phyloP scores from a whole-genome alignment of 441 rosid genomes.

The Manihot esculenta region DNA sequence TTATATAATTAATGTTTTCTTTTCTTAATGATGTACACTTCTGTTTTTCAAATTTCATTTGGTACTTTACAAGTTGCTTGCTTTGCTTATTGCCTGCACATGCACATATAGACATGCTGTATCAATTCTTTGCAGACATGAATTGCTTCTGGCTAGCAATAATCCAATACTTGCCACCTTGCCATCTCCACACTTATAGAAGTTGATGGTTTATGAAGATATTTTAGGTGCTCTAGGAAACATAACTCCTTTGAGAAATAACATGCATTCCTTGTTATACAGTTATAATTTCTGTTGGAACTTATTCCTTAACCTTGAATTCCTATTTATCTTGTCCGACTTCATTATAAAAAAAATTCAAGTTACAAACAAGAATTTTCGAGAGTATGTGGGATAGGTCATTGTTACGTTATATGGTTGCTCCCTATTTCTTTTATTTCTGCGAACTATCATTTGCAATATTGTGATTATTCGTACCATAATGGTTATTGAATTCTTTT shows the following conservation, averaged over 20 bases:
- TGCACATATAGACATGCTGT: neutral
- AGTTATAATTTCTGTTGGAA: neutral
- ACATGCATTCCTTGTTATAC: neutral
- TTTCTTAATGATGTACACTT: conserved; percentile 10
- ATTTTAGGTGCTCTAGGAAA: neutral
- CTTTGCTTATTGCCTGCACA: conserved; percentile 1
- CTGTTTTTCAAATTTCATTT: neutral
- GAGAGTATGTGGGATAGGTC: neutral
- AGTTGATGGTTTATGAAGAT: neutral
- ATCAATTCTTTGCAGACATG: neutral
- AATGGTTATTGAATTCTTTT: neutral
- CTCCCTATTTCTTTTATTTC: conserved; percentile 8
- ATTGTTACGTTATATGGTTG: neutral
- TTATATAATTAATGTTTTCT: conserved; percentile 5
- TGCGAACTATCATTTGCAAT: neutral
- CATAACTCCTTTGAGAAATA: neutral
- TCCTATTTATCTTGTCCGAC: neutral
- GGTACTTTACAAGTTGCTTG: conserved; percentile 2
- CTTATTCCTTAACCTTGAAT: neutral
- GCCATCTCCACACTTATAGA: neutral
- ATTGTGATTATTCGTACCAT: neutral
- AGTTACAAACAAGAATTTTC: neutral
- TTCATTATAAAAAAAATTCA: neutral
- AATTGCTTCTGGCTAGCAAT: conserved; percentile 3
- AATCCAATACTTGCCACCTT: neutral